phyloP scores from a whole-genome alignment of 2,329 filamentous ascomycete genomes.

The Magnaporthiopsis poae region DNA sequence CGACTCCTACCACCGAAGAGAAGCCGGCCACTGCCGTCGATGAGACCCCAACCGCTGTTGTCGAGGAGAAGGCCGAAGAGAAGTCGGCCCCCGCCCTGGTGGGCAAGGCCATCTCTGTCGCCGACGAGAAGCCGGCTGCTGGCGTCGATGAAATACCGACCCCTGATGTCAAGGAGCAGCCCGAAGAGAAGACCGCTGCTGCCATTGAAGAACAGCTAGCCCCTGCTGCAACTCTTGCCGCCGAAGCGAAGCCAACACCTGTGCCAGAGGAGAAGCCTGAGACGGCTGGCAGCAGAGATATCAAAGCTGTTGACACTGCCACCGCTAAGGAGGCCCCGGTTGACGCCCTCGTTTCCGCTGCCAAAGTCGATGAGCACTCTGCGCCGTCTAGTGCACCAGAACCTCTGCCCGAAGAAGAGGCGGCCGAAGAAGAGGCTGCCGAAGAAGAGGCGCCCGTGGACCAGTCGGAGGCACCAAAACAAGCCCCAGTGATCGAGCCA shows the following conservation, averaged over 20 bases:
- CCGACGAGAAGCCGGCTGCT: not conserved
- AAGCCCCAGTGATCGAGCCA: not conserved
- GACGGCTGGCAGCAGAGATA: constrained; percentile 10
- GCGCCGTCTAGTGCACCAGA: not conserved
- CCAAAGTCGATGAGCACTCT: constrained; percentile 1
- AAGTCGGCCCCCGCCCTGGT: not conserved
- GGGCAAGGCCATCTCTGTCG: not conserved
- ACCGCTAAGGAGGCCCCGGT: not conserved
- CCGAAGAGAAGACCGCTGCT: not conserved
- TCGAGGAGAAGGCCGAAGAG: not conserved
- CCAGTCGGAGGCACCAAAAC: not conserved
- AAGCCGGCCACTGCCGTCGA: too few relatives aligned
- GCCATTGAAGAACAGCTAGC: constrained; percentile 13
- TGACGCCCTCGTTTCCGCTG: not conserved
- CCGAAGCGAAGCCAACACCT: constrained; percentile 9
- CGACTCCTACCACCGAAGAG: too few relatives aligned
- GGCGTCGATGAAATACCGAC: not conserved
- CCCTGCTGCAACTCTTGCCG: constrained; percentile 1
- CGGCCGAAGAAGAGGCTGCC: not conserved
- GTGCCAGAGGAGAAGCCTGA: constrained; percentile 2
- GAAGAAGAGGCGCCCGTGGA: not conserved
- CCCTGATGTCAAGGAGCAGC: too few relatives aligned
- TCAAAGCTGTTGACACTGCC: constrained; percentile 12
- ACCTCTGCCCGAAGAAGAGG: not conserved
- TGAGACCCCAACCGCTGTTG: too few relatives aligned